Evolutionary conservation across 768 basidiomycete species (phyloP).

Genomic region (Phanerodontia chrysosporium): DNA sequence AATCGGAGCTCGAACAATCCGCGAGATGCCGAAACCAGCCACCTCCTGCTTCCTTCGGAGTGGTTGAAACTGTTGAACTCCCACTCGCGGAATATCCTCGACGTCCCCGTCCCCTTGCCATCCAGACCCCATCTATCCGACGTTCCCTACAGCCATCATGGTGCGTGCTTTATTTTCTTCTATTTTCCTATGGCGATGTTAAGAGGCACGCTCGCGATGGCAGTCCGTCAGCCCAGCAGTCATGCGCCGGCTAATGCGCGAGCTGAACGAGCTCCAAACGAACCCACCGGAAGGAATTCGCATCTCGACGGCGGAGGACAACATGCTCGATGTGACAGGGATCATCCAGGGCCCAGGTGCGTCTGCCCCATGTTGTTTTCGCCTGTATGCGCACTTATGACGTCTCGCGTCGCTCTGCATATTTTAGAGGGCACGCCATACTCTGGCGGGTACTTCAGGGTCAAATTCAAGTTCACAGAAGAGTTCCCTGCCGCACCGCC

Average conservation of each 20-base stretch:
- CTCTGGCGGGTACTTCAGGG: constrained; percentile 64
- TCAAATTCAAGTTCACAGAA: constrained; percentile 85
- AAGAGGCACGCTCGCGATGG: neutral
- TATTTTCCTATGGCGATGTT: neutral
- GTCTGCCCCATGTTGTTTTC: constrained; percentile 24
- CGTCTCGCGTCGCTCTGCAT: neutral
- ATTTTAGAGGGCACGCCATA: constrained; percentile 57
- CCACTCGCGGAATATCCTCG: neutral
- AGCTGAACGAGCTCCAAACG: constrained; percentile 74
- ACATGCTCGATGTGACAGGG: constrained; percentile 83
- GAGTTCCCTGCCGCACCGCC: constrained; percentile 94
- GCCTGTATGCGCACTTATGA: constrained; percentile 11
- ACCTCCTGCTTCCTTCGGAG: constrained; percentile 4
- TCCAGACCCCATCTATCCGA: neutral
- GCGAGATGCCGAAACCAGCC: constrained; percentile 2
- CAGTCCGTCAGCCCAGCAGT: constrained; percentile 48
- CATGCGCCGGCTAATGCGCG: constrained; percentile 84
- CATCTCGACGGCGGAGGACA: constrained; percentile 79
- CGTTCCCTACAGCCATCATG: neutral
- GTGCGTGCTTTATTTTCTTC: neutral
- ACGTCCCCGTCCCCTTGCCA: neutral
- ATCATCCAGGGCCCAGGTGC: constrained; percentile 88
- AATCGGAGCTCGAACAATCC: neutral
- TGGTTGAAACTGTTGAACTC: constrained; percentile 1
- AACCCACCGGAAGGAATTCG: constrained; percentile 92